A percentile compares a stretch with the other conserved stretches of the same genome.
phyloP scores from a whole-genome alignment of 179 eudicot genomes.

The Dionaea muscipula region DNA sequence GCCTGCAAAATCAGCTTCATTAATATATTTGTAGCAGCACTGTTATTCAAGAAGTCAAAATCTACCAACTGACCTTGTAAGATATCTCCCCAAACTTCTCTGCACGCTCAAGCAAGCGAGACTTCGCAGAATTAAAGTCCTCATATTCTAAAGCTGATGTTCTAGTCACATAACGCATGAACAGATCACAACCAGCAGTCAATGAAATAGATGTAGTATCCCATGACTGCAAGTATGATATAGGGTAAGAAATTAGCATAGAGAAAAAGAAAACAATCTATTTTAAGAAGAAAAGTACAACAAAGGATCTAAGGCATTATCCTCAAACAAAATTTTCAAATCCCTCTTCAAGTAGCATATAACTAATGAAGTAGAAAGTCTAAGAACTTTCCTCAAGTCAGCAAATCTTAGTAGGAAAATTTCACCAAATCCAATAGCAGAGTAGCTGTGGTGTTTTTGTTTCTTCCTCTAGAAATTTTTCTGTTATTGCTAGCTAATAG shows the following conservation, averaged over 20 bases:
- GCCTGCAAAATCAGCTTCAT: constrained; percentile 40
- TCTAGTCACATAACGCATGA: constrained; percentile 90
- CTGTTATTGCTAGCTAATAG: no score
- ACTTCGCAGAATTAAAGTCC: constrained; percentile 80
- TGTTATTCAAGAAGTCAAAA: neutral
- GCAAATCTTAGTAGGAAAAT: no score
- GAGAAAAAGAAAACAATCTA: neutral
- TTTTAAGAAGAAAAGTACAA: neutral
- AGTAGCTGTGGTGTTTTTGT: no score
- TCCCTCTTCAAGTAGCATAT: no score
- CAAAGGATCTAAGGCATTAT: no score
- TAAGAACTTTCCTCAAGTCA: no score
- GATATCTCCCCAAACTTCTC: constrained; percentile 97
- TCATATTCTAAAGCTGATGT: constrained; percentile 91
- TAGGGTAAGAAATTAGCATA: constrained; percentile 8
- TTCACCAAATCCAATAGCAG: no score
- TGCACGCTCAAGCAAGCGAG: constrained; percentile 92
- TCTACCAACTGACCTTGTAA: constrained; percentile 46
- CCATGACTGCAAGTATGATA: constrained; percentile 52
- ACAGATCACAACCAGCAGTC: constrained; percentile 93
- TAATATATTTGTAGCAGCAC: constrained; percentile 1
- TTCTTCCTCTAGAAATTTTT: no score
- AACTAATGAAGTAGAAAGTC: no score
- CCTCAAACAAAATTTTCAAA: no score
- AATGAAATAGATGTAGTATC: constrained; percentile 93